Evolutionary conservation across 106 monocot species (phyloP), one percentile per base, ranked within the genome.

Genomic region (Ottelia alismoides): DNA sequence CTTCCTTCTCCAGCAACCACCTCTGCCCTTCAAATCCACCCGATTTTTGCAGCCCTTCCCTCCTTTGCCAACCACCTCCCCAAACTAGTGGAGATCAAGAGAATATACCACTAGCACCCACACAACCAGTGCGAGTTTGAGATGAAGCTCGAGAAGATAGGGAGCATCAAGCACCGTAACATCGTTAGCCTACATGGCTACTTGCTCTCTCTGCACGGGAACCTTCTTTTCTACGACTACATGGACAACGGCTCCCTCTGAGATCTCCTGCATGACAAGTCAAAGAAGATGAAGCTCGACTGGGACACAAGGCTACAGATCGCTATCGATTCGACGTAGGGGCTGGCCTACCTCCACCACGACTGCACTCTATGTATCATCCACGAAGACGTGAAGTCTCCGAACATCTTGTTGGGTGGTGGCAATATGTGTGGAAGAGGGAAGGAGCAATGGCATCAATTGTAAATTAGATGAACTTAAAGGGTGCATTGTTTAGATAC

Each of bases 191-290:
- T 96, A 43, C 84, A 85, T 53, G 96, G 88, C 53, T 96, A 89
- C 67, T 75, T 84, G 11, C 71, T 96, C 12, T 88, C 96, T 6
- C 88, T 84, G 47, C 72, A 81, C 53, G 96, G 96, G 27, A 96
- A 96, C 63, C 84, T 96, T 40, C 88, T 96, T 52, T 89, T 96
- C 64, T 96, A 89, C 47, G 96, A 96, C 49, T 96, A 85, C 76
- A 89, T 96, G 96, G 76, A 82, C 74, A 96, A 96, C 72, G 96
- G 96, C 12, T 96, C 96, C 22, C 62, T 96, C n/a, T 96, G 96
- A 88, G 96, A 96, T 76, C 88, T 96, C 55, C 81, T 96, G 53
- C 96, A 96, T 65, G 94, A 88, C 88, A 54, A 5, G 24, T 29
- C 78, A 3, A 89, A 78, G 69, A 96, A 96, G 66, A 85, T 96